A percentile compares a stretch with the other conserved stretches of the same genome.
Evolutionary conservation across 495 filamentous ascomycete genomes (phyloP).

Genomic region (Letharia lupina): DNA sequence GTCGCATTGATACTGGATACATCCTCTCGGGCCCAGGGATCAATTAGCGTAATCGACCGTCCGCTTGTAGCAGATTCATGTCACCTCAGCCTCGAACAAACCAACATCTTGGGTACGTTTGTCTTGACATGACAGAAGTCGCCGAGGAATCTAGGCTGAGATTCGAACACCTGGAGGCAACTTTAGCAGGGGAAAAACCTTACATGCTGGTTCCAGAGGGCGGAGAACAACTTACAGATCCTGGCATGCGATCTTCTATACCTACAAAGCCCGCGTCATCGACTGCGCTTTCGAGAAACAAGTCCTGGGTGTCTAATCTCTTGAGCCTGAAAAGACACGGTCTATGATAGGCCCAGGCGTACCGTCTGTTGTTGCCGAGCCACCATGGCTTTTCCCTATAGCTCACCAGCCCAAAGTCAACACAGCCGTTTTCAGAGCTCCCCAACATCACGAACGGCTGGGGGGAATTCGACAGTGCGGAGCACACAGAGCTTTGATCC

Average conservation of each 20-base stretch:
- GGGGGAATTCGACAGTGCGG: slow-evolving; percentile 37
- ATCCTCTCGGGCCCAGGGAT: neutral
- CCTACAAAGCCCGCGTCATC: neutral
- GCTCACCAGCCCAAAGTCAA: slow-evolving; percentile 15
- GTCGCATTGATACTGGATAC: slow-evolving; percentile 3
- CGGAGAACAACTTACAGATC: neutral
- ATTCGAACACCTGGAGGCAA: neutral
- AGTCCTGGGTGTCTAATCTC: neutral
- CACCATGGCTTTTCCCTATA: slow-evolving; percentile 25
- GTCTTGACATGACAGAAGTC: slow-evolving; percentile 11
- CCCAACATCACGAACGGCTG: slow-evolving; percentile 12
- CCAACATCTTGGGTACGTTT: slow-evolving; percentile 16
- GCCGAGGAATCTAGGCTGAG: neutral
- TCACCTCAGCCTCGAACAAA: slow-evolving; percentile 12
- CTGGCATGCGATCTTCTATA: slow-evolving; percentile 12
- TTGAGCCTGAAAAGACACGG: neutral
- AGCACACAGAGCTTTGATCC: slow-evolving; percentile 67
- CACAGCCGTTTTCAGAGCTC: slow-evolving; percentile 16
- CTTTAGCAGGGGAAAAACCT: neutral
- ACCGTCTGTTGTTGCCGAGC: neutral
- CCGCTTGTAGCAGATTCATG: neutral
- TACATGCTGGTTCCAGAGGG: neutral
- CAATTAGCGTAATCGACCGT: neutral
- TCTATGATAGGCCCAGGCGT: neutral
- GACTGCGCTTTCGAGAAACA: neutral